Evolutionary conservation across 2,329 filamentous ascomycete species (phyloP).

Genomic region (Sclerotinia glacialis): DNA sequence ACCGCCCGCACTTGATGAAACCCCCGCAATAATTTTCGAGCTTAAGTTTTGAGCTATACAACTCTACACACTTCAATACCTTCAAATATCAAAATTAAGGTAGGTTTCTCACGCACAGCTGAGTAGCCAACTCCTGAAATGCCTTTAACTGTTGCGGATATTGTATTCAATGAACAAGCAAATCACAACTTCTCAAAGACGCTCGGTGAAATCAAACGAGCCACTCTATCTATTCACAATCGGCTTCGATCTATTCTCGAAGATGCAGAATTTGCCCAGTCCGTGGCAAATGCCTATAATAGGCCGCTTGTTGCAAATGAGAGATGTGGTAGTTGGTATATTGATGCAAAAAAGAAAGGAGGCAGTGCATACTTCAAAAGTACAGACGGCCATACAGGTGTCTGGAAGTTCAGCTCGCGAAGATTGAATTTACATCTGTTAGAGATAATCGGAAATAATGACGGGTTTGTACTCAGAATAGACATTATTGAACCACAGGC

Average conservation of each 20-base stretch:
- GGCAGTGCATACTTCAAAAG: constrained; percentile 95
- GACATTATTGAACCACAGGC: not conserved
- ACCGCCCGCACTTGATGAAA: constrained; percentile 2
- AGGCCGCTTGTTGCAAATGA: constrained; percentile 87
- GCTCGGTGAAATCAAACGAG: constrained; percentile 69
- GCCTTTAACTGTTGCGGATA: constrained; percentile 46
- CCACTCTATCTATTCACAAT: constrained; percentile 75
- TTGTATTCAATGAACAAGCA: constrained; percentile 47
- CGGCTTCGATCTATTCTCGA: constrained; percentile 73
- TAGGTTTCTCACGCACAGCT: not conserved
- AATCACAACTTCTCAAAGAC: constrained; percentile 66
- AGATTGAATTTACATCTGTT: constrained; percentile 82
- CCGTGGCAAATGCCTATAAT: constrained; percentile 52
- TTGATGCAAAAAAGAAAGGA: constrained; percentile 60
- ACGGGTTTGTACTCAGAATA: constrained; percentile 57
- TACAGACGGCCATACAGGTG: constrained; percentile 87
- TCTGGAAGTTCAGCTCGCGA: constrained; percentile 86
- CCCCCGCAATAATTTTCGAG: constrained; percentile 6
- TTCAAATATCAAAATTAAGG: not conserved
- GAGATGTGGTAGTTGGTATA: constrained; percentile 95
- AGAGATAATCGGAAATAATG: constrained; percentile 59
- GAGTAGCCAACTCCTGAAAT: constrained; percentile 25
- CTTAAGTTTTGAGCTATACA: not conserved
- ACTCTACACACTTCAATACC: not conserved
- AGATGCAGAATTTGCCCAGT: constrained; percentile 72